A percentile compares a stretch with the other conserved stretches of the same genome.
phyloP scores from a whole-genome alignment of 768 basidiomycete species.

The Neoboletus brunneissimus region DNA sequence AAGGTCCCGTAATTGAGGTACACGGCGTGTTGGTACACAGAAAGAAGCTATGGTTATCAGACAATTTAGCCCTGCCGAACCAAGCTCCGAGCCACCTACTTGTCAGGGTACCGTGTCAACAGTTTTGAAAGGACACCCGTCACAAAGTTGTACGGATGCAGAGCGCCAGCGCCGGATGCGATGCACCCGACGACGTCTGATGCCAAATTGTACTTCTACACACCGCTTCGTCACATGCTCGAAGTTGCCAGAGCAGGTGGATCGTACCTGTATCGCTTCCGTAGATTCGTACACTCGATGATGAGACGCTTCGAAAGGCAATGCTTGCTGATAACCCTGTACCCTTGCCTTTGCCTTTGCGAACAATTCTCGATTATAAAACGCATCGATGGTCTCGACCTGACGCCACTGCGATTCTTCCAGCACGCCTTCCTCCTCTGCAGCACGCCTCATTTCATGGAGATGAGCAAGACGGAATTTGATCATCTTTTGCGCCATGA shows the following conservation, averaged over 20 bases:
- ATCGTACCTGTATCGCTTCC: slow-evolving; percentile 33
- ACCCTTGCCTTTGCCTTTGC: slow-evolving; percentile 42
- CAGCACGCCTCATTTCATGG: slow-evolving; percentile 43
- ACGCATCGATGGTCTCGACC: slow-evolving; percentile 60
- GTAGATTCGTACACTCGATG: slow-evolving; percentile 32
- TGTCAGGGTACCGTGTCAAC: slow-evolving; percentile 42
- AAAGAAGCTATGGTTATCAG: slow-evolving; percentile 43
- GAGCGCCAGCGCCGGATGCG: slow-evolving; percentile 52
- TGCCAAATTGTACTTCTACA: slow-evolving; percentile 49
- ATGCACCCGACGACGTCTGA: slow-evolving; percentile 48
- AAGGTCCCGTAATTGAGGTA: slow-evolving; percentile 43
- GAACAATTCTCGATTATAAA: slow-evolving; percentile 42
- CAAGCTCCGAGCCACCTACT: slow-evolving; percentile 34
- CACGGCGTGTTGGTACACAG: slow-evolving; percentile 63
- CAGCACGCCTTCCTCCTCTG: slow-evolving; percentile 52
- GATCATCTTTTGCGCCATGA: slow-evolving; percentile 50
- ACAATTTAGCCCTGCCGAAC: not conserved
- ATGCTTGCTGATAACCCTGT: slow-evolving; percentile 43
- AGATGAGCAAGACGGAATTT: slow-evolving; percentile 63
- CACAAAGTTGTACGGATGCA: slow-evolving; percentile 69
- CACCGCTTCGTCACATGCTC: not conserved
- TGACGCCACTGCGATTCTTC: slow-evolving; percentile 54
- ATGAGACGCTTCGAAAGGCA: slow-evolving; percentile 45
- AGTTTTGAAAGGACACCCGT: slow-evolving; percentile 59
- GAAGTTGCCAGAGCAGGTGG: not conserved